These are phyloP conservation scores for Verticillium isaacii DNA, from an alignment of 2,329 filamentous ascomycete species.

Conservation along the genomic window DNA sequence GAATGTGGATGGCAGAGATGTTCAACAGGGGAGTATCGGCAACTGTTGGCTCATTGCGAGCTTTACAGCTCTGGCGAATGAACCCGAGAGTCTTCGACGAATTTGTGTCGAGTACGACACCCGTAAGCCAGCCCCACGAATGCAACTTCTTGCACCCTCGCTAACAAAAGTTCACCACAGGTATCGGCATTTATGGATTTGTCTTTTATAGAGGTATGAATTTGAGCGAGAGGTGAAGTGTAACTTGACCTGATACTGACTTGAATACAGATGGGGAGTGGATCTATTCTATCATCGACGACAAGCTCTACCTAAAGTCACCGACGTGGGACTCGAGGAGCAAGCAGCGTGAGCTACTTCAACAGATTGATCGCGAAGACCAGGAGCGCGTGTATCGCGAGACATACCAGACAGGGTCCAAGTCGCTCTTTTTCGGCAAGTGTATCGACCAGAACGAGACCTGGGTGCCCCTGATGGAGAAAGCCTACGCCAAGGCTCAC, in stretches of 20 bases:
- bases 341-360: slow-evolving; percentile 67
- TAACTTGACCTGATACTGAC: neutral
- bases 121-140: slow-evolving; percentile 26
- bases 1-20: slow-evolving; percentile 65
- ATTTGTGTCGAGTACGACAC: slow-evolving; percentile 73
- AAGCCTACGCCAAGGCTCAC: slow-evolving; percentile 81
- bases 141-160: neutral
- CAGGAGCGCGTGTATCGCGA: slow-evolving; percentile 67
- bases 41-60: slow-evolving; percentile 82
- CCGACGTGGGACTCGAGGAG: slow-evolving; percentile 78
- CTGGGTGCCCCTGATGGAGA: slow-evolving; percentile 76
- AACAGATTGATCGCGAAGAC: slow-evolving; percentile 70
- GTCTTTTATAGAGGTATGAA: slow-evolving; percentile 69
- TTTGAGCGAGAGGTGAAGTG: slow-evolving; percentile 1
- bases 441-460: slow-evolving; percentile 74
- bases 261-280: slow-evolving; percentile 66
- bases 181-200: slow-evolving; percentile 83
- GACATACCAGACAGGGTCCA: slow-evolving; percentile 69
- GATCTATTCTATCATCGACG: slow-evolving; percentile 88
- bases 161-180: slow-evolving; percentile 20
- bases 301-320: slow-evolving; percentile 81
- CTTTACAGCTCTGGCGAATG: slow-evolving; percentile 71
- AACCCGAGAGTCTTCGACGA: slow-evolving; percentile 63
- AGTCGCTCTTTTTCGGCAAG: slow-evolving; percentile 73
- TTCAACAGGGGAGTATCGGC: slow-evolving; percentile 73